A percentile compares a stretch with the other conserved stretches of the same genome.
phyloP scores from a whole-genome alignment of 129 eudicot genomes.

The Saposhnikovia divaricata region DNA sequence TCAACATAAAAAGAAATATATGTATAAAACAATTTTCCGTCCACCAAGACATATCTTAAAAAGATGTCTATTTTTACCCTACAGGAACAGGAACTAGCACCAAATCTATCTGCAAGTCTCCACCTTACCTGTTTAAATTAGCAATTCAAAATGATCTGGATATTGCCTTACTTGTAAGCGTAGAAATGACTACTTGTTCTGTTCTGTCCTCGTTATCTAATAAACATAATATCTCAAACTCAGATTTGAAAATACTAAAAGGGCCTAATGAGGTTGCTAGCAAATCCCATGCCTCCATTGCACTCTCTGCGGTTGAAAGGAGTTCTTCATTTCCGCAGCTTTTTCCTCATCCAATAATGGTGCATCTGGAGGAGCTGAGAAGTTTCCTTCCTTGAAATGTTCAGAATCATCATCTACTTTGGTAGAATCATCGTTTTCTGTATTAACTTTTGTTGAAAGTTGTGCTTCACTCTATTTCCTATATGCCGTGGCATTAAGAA shows the following conservation, averaged over 20 bases:
- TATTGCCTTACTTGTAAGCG: neutral
- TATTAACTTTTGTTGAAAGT: slow-evolving; percentile 26
- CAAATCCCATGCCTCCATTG: slow-evolving; percentile 99
- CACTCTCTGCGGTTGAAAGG: slow-evolving; percentile 94
- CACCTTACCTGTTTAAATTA: slow-evolving; percentile 60
- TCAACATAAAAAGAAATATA: neutral
- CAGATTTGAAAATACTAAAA: slow-evolving; percentile 76
- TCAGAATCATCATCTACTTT: slow-evolving; percentile 19
- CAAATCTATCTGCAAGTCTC: slow-evolving; percentile 88
- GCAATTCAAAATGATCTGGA: slow-evolving; percentile 10
- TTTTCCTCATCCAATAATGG: slow-evolving; percentile 50
- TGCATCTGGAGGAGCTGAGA: slow-evolving; percentile 20
- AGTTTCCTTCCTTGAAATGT: slow-evolving; percentile 8
- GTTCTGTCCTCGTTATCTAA: slow-evolving; percentile 84
- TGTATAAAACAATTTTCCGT: neutral
- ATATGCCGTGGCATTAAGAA: slow-evolving; percentile 66
- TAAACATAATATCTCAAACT: slow-evolving; percentile 78
- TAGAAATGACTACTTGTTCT: slow-evolving; percentile 64
- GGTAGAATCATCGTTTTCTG: slow-evolving; percentile 27
- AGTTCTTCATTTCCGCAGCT: slow-evolving; percentile 83
- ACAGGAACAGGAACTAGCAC: slow-evolving; percentile 88
- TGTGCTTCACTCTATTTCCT: slow-evolving; percentile 41
- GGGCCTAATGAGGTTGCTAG: slow-evolving; percentile 88
- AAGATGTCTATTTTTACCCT: slow-evolving; percentile 46
- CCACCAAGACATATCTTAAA: slow-evolving; percentile 4